Conservation (phyloP, 2,329 filamentous ascomycete genomes). For the Diaporthe sp. region DNA sequence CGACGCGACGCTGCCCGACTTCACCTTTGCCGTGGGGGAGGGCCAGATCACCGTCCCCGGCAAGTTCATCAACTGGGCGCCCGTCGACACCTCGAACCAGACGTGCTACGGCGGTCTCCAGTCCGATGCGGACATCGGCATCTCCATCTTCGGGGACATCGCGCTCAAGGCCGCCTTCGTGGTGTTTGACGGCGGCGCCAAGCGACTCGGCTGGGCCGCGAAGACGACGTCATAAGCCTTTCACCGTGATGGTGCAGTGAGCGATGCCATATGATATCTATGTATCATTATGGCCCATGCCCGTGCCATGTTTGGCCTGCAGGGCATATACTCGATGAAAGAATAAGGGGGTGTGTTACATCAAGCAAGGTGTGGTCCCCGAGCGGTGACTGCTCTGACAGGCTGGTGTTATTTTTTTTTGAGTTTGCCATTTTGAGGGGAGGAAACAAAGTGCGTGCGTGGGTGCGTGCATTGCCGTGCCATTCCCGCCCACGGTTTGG, state of each 20-base stretch:
- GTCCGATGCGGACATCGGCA: constrained; percentile 45
- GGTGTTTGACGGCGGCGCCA: constrained; percentile 52
- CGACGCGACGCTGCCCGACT: constrained; percentile 55
- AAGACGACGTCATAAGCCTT: constrained; percentile 43
- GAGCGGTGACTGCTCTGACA: constrained; percentile 10
- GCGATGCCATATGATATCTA: background rate
- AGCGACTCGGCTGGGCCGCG: constrained; percentile 57
- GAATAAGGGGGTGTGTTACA: background rate
- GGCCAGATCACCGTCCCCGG: constrained; percentile 60
- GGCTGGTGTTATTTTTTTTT: background rate
- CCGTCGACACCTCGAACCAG: constrained; percentile 42
- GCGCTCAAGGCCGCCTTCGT: constrained; percentile 50
- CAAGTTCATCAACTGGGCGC: constrained; percentile 54
- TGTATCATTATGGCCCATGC: no score
- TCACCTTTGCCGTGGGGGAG: constrained; percentile 58
- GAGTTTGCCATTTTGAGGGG: constrained; percentile 3
- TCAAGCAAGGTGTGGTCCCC: background rate
- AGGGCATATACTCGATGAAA: background rate
- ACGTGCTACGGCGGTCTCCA: constrained; percentile 55
- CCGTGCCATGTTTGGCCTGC: background rate
- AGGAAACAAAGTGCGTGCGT: background rate
- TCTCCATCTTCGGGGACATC: constrained; percentile 50
- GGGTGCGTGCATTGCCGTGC: constrained; percentile 2
- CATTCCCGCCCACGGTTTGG: background rate
- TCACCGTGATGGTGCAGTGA: background rate